These are phyloP conservation scores for Fusarium haematococcum DNA, from an alignment of 2,329 filamentous ascomycete genomes.

Conservation along the genomic window DNA sequence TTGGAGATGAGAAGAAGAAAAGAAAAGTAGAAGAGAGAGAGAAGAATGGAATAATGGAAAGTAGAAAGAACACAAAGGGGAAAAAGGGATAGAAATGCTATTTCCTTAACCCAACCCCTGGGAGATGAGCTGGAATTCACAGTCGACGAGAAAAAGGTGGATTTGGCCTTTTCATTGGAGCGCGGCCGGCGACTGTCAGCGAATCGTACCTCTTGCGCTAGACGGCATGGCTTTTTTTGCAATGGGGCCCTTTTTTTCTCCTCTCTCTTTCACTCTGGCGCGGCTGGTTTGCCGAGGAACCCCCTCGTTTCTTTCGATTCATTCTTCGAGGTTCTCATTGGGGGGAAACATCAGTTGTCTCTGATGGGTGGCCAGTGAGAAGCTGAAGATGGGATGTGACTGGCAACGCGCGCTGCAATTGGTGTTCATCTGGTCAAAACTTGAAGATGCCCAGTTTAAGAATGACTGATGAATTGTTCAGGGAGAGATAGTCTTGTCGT, in stretches of 20 bases:
- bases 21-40: neutral
- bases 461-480: neutral
- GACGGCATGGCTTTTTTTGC: constrained; percentile 36
- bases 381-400: constrained; percentile 3
- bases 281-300: constrained; percentile 23
- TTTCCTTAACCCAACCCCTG: constrained; percentile 4
- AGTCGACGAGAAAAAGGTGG: constrained; percentile 35
- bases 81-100: constrained; percentile 13
- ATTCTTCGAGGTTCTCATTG: constrained; percentile 23
- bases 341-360: constrained; percentile 16
- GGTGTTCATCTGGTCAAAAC: neutral
- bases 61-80: constrained; percentile 2
- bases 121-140: constrained; percentile 41
- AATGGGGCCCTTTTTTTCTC: constrained; percentile 14
- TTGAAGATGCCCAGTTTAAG: neutral
- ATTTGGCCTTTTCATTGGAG: constrained; percentile 42
- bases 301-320: constrained; percentile 12
- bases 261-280: constrained; percentile 2
- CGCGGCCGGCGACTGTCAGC: constrained; percentile 31
- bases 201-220: constrained; percentile 44
- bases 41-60: neutral
- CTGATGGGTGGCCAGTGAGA: constrained; percentile 13
- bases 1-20: neutral
- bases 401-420: neutral
- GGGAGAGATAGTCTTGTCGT: constrained; percentile 12